Conservation (phyloP, 768 basidiomycete species). For the Rhodotorula babjevae region DNA sequence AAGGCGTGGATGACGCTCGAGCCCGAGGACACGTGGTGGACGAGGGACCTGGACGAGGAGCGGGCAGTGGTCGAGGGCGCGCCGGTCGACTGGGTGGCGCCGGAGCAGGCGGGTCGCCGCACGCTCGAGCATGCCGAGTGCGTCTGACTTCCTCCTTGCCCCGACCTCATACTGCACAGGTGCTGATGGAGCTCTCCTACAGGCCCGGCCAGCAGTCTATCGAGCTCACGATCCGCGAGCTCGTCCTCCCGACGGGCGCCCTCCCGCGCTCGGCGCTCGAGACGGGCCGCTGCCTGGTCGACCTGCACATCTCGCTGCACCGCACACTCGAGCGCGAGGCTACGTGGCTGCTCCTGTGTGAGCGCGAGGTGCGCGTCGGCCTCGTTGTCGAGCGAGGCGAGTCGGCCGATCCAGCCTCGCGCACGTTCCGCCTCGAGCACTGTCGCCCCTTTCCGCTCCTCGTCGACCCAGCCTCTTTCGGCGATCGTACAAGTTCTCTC, state of each 20-base stretch:
- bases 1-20: background rate
- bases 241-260: background rate
- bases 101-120: too few species aligned
- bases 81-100: background rate
- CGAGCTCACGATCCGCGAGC: background rate
- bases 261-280: background rate
- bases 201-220: background rate
- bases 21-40: background rate
- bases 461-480: background rate
- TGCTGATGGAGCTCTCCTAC: too few species aligned
- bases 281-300: background rate
- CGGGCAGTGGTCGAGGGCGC: background rate
- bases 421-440: background rate
- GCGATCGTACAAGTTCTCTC: rapidly evolving
- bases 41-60: background rate
- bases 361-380: background rate
- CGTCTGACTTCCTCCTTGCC: background rate
- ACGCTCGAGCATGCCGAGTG: background rate
- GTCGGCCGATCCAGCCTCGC: background rate
- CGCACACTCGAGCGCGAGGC: background rate
- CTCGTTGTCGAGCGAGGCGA: background rate
- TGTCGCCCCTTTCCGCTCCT: background rate
- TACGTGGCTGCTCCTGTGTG: rapidly evolving
- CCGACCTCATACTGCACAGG: too few species aligned
- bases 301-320: background rate